Percentiles rank a stretch among this genome's conserved stretches.
Evolutionary conservation across 306 rosid species (phyloP).

Genomic region (Astragalus membranaceus): DNA sequence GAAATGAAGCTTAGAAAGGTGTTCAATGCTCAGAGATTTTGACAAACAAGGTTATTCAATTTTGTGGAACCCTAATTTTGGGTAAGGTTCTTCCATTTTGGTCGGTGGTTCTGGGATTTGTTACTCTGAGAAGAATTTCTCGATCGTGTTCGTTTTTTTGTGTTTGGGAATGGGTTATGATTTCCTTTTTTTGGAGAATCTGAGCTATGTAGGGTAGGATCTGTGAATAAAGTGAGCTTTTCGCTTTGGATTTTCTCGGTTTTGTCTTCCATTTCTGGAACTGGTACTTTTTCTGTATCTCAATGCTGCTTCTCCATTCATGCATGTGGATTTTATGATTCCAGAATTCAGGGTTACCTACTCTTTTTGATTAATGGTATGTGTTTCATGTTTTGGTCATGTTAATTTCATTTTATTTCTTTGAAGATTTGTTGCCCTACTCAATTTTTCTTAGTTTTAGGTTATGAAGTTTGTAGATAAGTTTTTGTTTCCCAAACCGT

Average conservation of each 20-base stretch:
- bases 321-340: conserved; percentile 37
- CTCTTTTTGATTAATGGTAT: not conserved
- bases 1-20: conserved; percentile 15
- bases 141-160: not conserved
- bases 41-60: not conserved
- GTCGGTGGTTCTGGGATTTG: conserved; percentile 18
- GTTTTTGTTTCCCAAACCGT: not conserved
- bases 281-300: conserved; percentile 2
- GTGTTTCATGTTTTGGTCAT: not conserved
- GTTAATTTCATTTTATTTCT: not conserved
- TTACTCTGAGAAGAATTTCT: conserved; percentile 14
- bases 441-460: not conserved
- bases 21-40: not conserved
- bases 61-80: conserved; percentile 35
- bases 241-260: not conserved
- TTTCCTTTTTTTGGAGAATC: conserved; percentile 13
- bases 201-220: conserved; percentile 25
- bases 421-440: not conserved
- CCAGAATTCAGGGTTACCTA: not conserved
- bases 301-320: conserved; percentile 12
- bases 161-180: conserved; percentile 15
- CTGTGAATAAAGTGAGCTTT: not conserved
- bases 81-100: not conserved
- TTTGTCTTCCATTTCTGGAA: conserved; percentile 11
- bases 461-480: not conserved